Conservation (phyloP, 148 eudicot genomes). For the Fagopyrum tataricum region DNA sequence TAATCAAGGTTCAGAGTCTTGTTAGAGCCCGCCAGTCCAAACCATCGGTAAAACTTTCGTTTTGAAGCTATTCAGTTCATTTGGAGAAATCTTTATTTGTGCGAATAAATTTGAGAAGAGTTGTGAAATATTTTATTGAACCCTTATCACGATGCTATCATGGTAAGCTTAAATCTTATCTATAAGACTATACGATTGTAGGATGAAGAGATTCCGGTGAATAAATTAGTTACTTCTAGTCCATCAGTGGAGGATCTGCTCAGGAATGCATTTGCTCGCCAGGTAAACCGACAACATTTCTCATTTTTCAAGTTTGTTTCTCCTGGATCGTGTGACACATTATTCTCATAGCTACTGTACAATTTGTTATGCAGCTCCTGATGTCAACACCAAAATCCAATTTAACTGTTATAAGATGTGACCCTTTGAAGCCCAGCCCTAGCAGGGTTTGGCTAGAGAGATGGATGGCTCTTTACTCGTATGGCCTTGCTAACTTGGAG, state of each 20-base stretch:
- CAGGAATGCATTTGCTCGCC: slow-evolving; percentile 63
- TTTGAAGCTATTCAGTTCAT: neutral
- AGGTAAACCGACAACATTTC: slow-evolving; percentile 37
- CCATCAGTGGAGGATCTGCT: slow-evolving; percentile 65
- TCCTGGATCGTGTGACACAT: neutral
- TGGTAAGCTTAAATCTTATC: neutral
- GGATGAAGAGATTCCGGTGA: slow-evolving; percentile 30
- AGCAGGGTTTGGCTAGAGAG: slow-evolving; percentile 92
- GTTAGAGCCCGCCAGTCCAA: slow-evolving; percentile 60
- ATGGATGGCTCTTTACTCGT: slow-evolving; percentile 70
- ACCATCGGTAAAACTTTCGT: slow-evolving; percentile 30
- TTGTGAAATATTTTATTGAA: neutral
- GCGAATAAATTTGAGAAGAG: neutral
- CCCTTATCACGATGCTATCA: neutral
- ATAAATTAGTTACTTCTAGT: slow-evolving; percentile 25
- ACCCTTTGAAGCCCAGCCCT: slow-evolving; percentile 57
- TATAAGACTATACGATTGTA: slow-evolving; percentile 25
- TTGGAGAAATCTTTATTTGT: neutral
- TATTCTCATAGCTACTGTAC: neutral
- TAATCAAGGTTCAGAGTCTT: slow-evolving; percentile 74
- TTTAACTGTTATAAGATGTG: slow-evolving; percentile 61
- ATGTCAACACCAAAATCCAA: slow-evolving; percentile 63
- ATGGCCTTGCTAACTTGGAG: slow-evolving; percentile 19
- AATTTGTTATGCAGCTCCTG: slow-evolving; percentile 39
- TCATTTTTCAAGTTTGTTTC: neutral